Evolutionary conservation across 306 rosid species (phyloP).

Genomic region (Psophocarpus tetragonolobus): DNA sequence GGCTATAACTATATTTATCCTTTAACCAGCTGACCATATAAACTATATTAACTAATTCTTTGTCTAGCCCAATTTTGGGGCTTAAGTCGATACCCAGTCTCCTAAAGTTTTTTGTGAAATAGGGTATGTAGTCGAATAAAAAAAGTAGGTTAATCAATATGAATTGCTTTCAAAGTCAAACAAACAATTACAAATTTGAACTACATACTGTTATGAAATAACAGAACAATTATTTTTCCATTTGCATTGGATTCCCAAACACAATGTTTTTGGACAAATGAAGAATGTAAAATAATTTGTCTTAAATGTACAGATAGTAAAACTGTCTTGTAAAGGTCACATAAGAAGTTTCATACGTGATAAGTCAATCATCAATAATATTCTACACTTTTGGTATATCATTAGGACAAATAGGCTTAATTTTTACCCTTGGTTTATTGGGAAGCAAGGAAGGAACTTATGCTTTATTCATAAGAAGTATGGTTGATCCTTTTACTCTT

Average conservation of each 20-base stretch:
- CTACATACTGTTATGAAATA: slow-evolving; percentile 27
- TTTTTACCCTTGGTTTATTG: slow-evolving; percentile 62
- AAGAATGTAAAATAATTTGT: slow-evolving; percentile 24
- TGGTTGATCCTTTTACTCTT: slow-evolving; percentile 60
- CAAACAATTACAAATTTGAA: slow-evolving; percentile 1
- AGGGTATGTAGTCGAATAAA: not conserved
- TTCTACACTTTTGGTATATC: slow-evolving; percentile 36
- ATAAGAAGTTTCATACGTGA: slow-evolving; percentile 58
- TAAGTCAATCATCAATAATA: slow-evolving; percentile 33
- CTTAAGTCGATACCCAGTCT: too few relatives aligned
- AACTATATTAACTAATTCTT: too few relatives aligned
- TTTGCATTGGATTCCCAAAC: not conserved
- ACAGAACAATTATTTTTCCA: slow-evolving; percentile 30
- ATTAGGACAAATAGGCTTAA: slow-evolving; percentile 45
- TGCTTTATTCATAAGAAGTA: slow-evolving; percentile 66
- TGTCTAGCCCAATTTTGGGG: too few relatives aligned
- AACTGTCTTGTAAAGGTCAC: slow-evolving; percentile 78
- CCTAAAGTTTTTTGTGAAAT: too few relatives aligned
- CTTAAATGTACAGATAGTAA: slow-evolving; percentile 37
- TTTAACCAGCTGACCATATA: too few relatives aligned
- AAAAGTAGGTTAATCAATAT: not conserved
- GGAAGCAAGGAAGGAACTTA: slow-evolving; percentile 64
- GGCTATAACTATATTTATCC: too few relatives aligned
- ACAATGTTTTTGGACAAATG: not conserved
- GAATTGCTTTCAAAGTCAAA: slow-evolving; percentile 3